Base-by-base conservation (phyloP, 805 yeast genomes). In the Ogataea thermomethanolica region DNA sequence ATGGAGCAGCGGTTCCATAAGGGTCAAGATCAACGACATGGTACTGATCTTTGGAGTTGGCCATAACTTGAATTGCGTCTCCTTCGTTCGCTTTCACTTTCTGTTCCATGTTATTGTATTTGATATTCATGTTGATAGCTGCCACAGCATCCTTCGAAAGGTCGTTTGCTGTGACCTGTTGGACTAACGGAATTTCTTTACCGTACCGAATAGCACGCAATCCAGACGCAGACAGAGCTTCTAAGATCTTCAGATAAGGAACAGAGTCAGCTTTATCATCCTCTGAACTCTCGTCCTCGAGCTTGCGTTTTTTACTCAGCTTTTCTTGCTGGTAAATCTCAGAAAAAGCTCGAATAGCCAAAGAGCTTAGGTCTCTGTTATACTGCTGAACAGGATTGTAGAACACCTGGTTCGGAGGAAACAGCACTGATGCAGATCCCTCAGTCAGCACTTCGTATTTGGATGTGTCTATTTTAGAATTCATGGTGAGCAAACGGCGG, bases 371-470 rank as follows among this genome's bases (percentile, higher is more conserved):
- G 59, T 93, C 99, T 54, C 99, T 75, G 62, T 93, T 93, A 65
- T 89, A 93, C 64, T 91, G 98, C 65, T 93, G 99, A 41, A 93
- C 84, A 8, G 95, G 97, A 59, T 93, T 93, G 65, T 93, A 93
- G 58, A 93, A 93, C 8, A 93, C 99, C 50, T 85, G 89, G 35
- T 80, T 80, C 53, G 85, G 82, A 4, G 95, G 91, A 46, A 84
- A 84, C 24, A 90, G 68, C 31, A 93, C 80, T 17, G 81, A 75
- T 10, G 98, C 97, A 41, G 73, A 68, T 2, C 99, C 99, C 61
- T 93, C 99, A 32, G 58, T 67, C 21, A 73, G 64, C 6, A 55
- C 49, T 34, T 61, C 59, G 37, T 50, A 61, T 31, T 57, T 51
- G 9, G 55, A 44, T 2, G 48, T 40, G 22, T 35, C 38, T 21